phyloP scores from a whole-genome alignment of 495 filamentous ascomycete species.

The Aspergillus egyptiacus region DNA sequence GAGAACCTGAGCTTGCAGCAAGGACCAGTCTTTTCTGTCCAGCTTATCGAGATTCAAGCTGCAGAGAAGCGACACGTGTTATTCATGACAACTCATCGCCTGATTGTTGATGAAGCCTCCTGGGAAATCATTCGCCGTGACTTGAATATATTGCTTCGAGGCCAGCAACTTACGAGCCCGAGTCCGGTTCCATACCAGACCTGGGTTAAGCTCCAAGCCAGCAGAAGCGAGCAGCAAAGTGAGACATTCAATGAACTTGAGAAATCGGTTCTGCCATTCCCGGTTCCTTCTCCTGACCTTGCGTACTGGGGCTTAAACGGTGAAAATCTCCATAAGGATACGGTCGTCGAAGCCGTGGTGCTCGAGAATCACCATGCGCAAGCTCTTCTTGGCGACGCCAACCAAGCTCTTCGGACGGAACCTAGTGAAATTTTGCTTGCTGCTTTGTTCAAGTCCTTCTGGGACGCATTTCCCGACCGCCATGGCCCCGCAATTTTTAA shows the following conservation, averaged over 20 bases:
- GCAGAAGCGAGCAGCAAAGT: not conserved
- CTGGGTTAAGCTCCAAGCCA: not conserved
- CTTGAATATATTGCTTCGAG: not conserved
- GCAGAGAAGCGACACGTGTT: not conserved
- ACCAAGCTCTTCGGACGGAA: slow-evolving; percentile 34
- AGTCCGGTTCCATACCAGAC: not conserved
- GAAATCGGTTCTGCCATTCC: not conserved
- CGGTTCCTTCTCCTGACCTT: not conserved
- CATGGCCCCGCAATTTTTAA: slow-evolving; percentile 40
- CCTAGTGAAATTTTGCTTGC: slow-evolving; percentile 40
- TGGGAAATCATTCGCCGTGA: slow-evolving; percentile 11
- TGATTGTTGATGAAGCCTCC: slow-evolving; percentile 9
- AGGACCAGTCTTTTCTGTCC: slow-evolving; percentile 8
- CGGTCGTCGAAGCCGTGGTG: not conserved
- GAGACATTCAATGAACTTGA: not conserved
- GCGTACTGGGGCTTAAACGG: slow-evolving; percentile 12
- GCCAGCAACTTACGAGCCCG: not conserved
- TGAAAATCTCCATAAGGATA: not conserved
- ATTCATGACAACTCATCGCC: slow-evolving; percentile 10
- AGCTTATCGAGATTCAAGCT: not conserved
- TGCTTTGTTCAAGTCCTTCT: slow-evolving; percentile 36
- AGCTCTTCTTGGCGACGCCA: slow-evolving; percentile 20
- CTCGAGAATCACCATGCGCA: slow-evolving; percentile 30
- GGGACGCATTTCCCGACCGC: slow-evolving; percentile 35
- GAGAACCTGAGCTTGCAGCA: slow-evolving; percentile 1